phyloP scores from a whole-genome alignment of 768 basidiomycete genomes.

The Serpula lacrymans region DNA sequence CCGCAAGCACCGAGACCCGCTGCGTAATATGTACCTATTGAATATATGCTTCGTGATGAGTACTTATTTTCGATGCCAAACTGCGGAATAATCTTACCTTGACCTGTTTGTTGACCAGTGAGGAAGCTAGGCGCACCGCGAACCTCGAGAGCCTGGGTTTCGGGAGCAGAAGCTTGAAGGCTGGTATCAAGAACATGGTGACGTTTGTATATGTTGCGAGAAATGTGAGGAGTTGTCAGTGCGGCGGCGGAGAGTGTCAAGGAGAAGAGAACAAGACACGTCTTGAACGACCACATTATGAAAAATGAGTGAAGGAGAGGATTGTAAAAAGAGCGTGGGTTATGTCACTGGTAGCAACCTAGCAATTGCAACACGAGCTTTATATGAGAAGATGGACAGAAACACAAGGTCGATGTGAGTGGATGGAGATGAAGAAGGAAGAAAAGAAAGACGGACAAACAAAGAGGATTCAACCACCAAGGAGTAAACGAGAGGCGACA shows the following conservation, averaged over 20 bases:
- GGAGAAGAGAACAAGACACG: constrained; percentile 40
- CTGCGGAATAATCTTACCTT: constrained; percentile 26
- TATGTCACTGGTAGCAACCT: too few relatives aligned
- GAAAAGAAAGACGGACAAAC: too few relatives aligned
- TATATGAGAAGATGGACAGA: too few relatives aligned
- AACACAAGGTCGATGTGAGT: too few relatives aligned
- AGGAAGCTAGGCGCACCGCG: constrained; percentile 38
- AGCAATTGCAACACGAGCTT: too few relatives aligned
- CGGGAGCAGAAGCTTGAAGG: constrained; percentile 30
- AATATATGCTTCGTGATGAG: constrained; percentile 2
- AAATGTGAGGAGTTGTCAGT: constrained; percentile 35
- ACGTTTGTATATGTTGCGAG: constrained; percentile 23
- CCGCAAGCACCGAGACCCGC: constrained; percentile 68
- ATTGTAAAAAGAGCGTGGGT: constrained; percentile 11
- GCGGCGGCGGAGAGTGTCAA: constrained; percentile 37
- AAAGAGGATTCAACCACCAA: too few relatives aligned
- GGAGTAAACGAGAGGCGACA: too few relatives aligned
- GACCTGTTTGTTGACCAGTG: constrained; percentile 44
- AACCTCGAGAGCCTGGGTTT: constrained; percentile 36
- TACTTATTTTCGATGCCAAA: constrained; percentile 1
- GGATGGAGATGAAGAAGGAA: too few relatives aligned
- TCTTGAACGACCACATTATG: constrained; percentile 34
- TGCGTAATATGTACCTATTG: constrained; percentile 49
- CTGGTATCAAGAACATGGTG: too few relatives aligned
- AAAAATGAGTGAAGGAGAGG: constrained; percentile 3